Conservation (phyloP, 257 asterid species). For the Linderniella brevidens region DNA sequence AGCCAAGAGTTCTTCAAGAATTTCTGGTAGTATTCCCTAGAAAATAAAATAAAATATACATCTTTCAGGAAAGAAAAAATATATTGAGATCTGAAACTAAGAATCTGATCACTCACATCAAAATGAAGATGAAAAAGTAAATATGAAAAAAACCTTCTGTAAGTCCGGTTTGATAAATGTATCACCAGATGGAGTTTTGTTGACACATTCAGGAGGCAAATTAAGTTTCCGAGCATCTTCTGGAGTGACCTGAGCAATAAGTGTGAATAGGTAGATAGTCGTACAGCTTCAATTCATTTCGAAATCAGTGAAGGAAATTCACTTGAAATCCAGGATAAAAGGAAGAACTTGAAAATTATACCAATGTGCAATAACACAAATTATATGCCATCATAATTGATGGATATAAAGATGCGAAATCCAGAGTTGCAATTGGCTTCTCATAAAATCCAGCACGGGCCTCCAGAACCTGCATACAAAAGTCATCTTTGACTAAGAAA, state of each 20-base stretch:
- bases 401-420: slow-evolving; percentile 96
- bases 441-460: slow-evolving; percentile 87
- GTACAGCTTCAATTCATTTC: background rate
- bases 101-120: no score
- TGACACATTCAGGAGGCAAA: slow-evolving; percentile 68
- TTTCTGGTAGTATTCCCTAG: slow-evolving; percentile 98
- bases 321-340: background rate
- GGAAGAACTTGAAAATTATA: slow-evolving; percentile 11
- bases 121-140: background rate
- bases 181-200: slow-evolving; percentile 97
- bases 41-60: slow-evolving; percentile 9
- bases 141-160: slow-evolving; percentile 45
- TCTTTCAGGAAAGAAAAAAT: background rate
- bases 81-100: no score
- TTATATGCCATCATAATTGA: slow-evolving; percentile 99
- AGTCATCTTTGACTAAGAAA: slow-evolving; percentile 12
- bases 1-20: slow-evolving; percentile 88
- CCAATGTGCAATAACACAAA: slow-evolving; percentile 92
- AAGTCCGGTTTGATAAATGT: slow-evolving; percentile 70
- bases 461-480: slow-evolving; percentile 65
- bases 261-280: slow-evolving; percentile 4
- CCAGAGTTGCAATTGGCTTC: slow-evolving; percentile 96
- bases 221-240: slow-evolving; percentile 77
- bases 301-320: background rate
- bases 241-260: slow-evolving; percentile 53